Base-by-base conservation (phyloP, 805 yeast genomes). In the Cyberlindnera euphorbiiphila region DNA sequence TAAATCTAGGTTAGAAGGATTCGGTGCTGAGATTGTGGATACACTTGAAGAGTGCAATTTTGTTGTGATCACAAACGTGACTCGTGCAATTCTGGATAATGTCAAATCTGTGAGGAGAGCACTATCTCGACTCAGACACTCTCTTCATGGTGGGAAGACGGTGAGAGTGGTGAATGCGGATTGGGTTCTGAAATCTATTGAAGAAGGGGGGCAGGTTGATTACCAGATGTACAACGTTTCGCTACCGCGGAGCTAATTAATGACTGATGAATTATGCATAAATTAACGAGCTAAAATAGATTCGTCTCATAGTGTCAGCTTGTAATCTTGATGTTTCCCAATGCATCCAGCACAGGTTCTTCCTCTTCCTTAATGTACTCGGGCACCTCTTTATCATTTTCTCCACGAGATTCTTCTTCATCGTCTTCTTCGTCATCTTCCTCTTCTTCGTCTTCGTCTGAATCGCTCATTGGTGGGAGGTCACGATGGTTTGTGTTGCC, bases 401-500 rank as follows among this genome's bases (percentile, higher is more conserved):
- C 57, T 5, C n/a, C n/a, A n/a, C n/a, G n/a, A n/a, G n/a, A n/a
- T n/a, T 32, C 34, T 25, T 40, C 58, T 47, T 25, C 53, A 27
- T 55, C 59, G 11, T 50, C 58, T 29, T 38, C 43, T 2, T 43
- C 57, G 1, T 39, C 46, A 7, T 46, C 49, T 16, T 37, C 46
- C 4, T 25, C 42, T 9, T 51, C 55, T 2, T 41, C 57, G 9
- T 50, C 59, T 3, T 45, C 54, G 6, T 57, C 63, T 9, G 51
- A 57, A 25, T 58, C 48, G 26, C 36, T 34, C 40, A 53, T 39
- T 29, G 47, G 42, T 22, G 46, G 46, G 6, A 45, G 41, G 24
- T 46, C 48, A 23, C 60, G 61, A 46, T 81, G 74, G 47, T 86
- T 86, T 4, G 82, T 80, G 50, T 84, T 85, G 0, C 95, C 95